Base-by-base conservation (phyloP, 495 filamentous ascomycete species). In the Trichocladium uniseriatum region DNA sequence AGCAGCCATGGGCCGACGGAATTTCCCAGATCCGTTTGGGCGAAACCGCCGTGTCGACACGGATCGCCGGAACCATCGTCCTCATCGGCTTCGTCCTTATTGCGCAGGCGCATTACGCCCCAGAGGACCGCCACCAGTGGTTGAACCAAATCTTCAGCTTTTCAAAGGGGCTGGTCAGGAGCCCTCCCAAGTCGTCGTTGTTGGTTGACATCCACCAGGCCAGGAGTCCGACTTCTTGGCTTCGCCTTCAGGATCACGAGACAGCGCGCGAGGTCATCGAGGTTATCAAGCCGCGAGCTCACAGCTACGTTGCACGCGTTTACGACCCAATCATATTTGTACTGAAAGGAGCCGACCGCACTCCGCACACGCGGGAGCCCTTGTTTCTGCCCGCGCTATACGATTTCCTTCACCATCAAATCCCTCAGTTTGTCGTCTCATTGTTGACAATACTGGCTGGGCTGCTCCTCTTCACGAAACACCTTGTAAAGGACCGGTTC, bases 241-340 rank as follows among this genome's bases (percentile, higher is more conserved):
- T 88, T 29, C 70, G 74, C 15, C 70, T 86, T 51, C 84, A 88
- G 65, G 84, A 87, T 49, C 79, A 85, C 54, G 76, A 84, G 50
- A 87, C 84, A 0, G 82, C 81, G 7, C 75, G 74, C 43, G 84
- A 88, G 53, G 69, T 87, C 13, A 83, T 88, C 58, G 70, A 73
- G 20, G 69, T 83, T 8, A 71, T 86, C 53, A 87, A 82, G 47
- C 84, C 83, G 2, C 64, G 74, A 45, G 77, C 78, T 1, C 68
- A 80, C 56, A 79, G 78, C 63, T 80, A 85, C 54, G 71, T 86
- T 16, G 82, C 82, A 10, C 73, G 74, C 31, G 80, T 85, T 2
- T 82, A 81, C 49, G 72, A 84, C 21, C 84, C 84, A 2, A 59
- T 83, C 7, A 70, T 85, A 22, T 81, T 87, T 50, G 81, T 86